phyloP scores from a whole-genome alignment of 2,329 filamentous ascomycete species.

The Cryphonectria radicalis region DNA sequence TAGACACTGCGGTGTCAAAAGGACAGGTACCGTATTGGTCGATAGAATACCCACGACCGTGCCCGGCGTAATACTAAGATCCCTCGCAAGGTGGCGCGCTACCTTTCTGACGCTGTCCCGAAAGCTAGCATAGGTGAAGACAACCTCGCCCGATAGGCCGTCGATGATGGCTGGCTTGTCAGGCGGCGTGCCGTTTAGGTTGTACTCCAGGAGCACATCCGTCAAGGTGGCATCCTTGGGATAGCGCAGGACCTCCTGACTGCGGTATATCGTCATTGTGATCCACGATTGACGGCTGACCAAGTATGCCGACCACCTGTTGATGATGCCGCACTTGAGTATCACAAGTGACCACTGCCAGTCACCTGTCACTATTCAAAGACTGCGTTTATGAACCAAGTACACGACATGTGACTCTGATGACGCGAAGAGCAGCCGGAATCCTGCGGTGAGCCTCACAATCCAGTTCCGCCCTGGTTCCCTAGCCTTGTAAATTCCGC shows the following conservation, averaged over 20 bases:
- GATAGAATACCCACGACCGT: conserved; percentile 24
- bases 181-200: conserved; percentile 22
- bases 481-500: no score
- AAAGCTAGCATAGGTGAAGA: conserved; percentile 25
- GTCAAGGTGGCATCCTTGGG: conserved; percentile 20
- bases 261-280: conserved; percentile 10
- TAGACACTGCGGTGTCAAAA: no score
- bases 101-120: conserved; percentile 20
- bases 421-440: no score
- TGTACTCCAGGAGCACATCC: conserved; percentile 20
- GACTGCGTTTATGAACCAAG: no score
- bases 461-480: background rate
- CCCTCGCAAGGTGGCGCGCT: conserved; percentile 18
- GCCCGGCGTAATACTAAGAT: conserved; percentile 8
- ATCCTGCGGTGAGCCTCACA: background rate
- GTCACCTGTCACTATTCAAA: no score
- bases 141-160: conserved; percentile 19
- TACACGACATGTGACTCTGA: no score
- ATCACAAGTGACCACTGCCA: no score
- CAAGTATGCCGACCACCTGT: background rate
- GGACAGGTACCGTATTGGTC: conserved; percentile 18
- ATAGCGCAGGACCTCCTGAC: conserved; percentile 11
- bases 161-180: conserved; percentile 22
- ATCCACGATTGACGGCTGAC: background rate
- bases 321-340: no score